These are phyloP conservation scores for Chaetomidium leptoderma DNA, from an alignment of 495 filamentous ascomycete genomes.

Conservation along the genomic window DNA sequence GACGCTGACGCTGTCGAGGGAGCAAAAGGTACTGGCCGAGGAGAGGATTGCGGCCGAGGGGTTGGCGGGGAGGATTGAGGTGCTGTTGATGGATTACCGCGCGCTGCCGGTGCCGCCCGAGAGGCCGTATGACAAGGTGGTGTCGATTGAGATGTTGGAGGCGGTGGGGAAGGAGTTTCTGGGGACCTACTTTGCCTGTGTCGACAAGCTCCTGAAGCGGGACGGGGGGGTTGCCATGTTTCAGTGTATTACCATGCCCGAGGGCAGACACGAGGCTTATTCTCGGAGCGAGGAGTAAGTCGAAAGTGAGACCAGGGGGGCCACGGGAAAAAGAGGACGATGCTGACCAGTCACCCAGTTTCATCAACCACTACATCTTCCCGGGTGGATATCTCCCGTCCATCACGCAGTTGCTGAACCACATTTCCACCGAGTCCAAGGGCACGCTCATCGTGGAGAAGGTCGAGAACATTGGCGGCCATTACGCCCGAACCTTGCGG, in stretches of 20 bases:
- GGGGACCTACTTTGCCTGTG: slow-evolving; percentile 55
- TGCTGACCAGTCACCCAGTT: slow-evolving; percentile 35
- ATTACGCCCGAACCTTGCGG: slow-evolving; percentile 64
- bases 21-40: slow-evolving; percentile 60
- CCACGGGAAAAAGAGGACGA: background rate
- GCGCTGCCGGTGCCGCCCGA: too few relatives aligned
- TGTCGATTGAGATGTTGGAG: slow-evolving; percentile 74
- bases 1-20: slow-evolving; percentile 55
- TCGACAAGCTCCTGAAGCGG: slow-evolving; percentile 56
- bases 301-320: background rate
- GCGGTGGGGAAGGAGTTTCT: slow-evolving; percentile 64
- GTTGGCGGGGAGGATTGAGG: slow-evolving; percentile 49
- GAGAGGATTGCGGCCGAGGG: slow-evolving; percentile 52
- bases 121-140: slow-evolving; percentile 62
- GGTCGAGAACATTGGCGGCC: slow-evolving; percentile 64
- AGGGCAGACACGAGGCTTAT: slow-evolving; percentile 48
- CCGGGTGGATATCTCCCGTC: slow-evolving; percentile 69
- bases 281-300: slow-evolving; percentile 45
- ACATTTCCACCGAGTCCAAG: slow-evolving; percentile 54
- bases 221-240: slow-evolving; percentile 64
- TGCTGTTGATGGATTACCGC: slow-evolving; percentile 60
- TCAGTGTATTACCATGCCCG: slow-evolving; percentile 73
- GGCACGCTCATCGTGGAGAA: slow-evolving; percentile 58
- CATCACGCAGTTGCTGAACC: slow-evolving; percentile 55
- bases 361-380: slow-evolving; percentile 72